Evolutionary conservation across 1,284 basidiomycete genomes (phyloP).

Genomic region (Cerioporus squamosus): DNA sequence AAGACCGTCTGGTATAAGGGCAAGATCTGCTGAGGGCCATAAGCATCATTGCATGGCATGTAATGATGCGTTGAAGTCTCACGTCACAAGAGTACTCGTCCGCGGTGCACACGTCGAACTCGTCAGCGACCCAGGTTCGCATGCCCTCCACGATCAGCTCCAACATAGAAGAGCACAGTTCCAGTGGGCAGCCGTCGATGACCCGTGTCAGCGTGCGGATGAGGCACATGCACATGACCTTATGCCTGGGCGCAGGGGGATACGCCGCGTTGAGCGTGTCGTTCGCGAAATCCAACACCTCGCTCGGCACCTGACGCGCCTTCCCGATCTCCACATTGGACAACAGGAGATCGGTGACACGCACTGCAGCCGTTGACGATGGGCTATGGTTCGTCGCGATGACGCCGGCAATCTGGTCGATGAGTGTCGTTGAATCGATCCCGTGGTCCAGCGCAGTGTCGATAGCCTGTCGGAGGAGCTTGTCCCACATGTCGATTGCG

Average conservation of each 20-base stretch:
- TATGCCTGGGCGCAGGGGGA: conserved; percentile 61
- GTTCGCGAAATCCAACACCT: conserved; percentile 59
- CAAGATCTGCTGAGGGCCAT: conserved; percentile 45
- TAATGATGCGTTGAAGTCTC: conserved; percentile 26
- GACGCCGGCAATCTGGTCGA: conserved; percentile 56
- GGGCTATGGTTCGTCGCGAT: conserved; percentile 51
- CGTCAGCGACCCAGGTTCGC: conserved; percentile 65
- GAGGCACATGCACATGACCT: conserved; percentile 62
- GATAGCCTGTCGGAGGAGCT: conserved; percentile 53
- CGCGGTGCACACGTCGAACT: conserved; percentile 48
- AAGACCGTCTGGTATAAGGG: conserved; percentile 63
- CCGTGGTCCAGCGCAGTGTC: conserved; percentile 63
- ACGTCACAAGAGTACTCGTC: conserved; percentile 66
- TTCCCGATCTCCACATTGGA: conserved; percentile 54
- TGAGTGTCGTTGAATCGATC: conserved; percentile 50
- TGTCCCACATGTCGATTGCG: conserved; percentile 62
- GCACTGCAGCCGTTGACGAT: conserved; percentile 46
- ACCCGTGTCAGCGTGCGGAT: conserved; percentile 54
- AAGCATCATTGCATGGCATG: background rate
- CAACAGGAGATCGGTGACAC: conserved; percentile 61
- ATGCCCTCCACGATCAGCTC: conserved; percentile 57
- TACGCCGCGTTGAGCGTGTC: conserved; percentile 64
- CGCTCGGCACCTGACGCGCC: conserved; percentile 49
- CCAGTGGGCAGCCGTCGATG: conserved; percentile 56
- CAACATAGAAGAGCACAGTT: conserved; percentile 49